Evolutionary conservation across 2,329 filamentous ascomycete species (phyloP), one percentile per base, ranked within the genome.

Genomic region (Albifimbria verrucaria): DNA sequence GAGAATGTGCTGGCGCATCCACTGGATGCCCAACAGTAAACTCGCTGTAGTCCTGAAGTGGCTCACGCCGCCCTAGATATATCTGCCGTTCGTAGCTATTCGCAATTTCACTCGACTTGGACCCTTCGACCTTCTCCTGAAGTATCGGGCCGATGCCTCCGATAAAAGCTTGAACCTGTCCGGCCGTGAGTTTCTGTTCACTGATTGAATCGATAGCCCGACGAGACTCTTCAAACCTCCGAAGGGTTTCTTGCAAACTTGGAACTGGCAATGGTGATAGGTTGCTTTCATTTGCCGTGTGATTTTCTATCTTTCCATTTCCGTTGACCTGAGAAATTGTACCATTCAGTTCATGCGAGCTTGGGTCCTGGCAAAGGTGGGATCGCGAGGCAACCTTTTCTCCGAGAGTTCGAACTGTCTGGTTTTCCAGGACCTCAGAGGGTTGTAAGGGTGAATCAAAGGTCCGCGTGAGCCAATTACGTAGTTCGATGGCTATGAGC

Each of bases 401-500:
- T 10, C 10, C 28, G 10, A 36, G 28, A 36, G 28, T n/a, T 36
- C 28, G 28, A 36, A 36, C n/a, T 36, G 28, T 36, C 28, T 36
- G 41, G 41, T 44, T 20, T 15, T 18, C 20, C 17, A 44, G 41
- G 18, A 44, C 20, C 18, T 44, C 41, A 3, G 41, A 44, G 11
- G 41, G 21, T 20, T 6, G 41, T 20, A 44, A 20, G 11, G 5
- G 18, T 20, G 5, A 15, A 15, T 44, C 4, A 2, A 44, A 44
- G 21, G n/a, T 20, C 10, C 5, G 5, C 18, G 41, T 10, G 11
- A 44, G n/a, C 56, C 57, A 61, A 28, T 60, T 61, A 12, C 60
- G 54, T n/a, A 63, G 50, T 51, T 62, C 62, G 26, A 62, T 55
- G 1, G 61, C 61, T 11, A 62, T 53, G 10, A 64, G 52, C 15